Conservation (phyloP, 805 yeast genomes). For the Candida boidinii region DNA sequence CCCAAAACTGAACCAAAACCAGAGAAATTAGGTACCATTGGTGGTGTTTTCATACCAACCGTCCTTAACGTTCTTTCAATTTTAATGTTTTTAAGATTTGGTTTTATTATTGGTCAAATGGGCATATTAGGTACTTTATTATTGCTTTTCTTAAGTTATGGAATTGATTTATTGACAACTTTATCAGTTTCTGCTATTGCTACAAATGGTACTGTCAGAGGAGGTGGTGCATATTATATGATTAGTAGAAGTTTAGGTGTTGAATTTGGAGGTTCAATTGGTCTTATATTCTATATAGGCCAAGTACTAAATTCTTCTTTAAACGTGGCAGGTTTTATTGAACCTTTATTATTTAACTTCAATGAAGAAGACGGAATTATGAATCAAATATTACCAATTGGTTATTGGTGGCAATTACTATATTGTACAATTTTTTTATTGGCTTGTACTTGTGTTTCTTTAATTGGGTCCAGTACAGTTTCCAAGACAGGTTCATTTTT, state of each 20-base stretch:
- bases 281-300: constrained; percentile 88
- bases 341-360: constrained; percentile 78
- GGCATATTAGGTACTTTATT: constrained; percentile 75
- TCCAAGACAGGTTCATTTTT: constrained; percentile 74
- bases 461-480: constrained; percentile 75
- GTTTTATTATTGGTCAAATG: constrained; percentile 91
- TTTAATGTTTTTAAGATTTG: constrained; percentile 90
- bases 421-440: constrained; percentile 69
- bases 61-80: constrained; percentile 88
- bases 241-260: constrained; percentile 92
- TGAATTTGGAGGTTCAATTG: constrained; percentile 97
- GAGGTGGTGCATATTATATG: constrained; percentile 99
- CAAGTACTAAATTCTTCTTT: constrained; percentile 87
- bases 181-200: constrained; percentile 91
- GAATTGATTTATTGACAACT: constrained; percentile 78
- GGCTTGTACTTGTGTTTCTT: constrained; percentile 64
- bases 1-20: no score
- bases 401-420: constrained; percentile 55
- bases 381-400: constrained; percentile 47
- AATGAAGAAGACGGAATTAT: constrained; percentile 54
- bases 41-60: constrained; percentile 92
- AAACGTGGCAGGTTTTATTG: constrained; percentile 93
- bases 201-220: constrained; percentile 94
- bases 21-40: constrained; percentile 68
- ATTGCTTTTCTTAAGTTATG: constrained; percentile 62